Evolutionary conservation across 371 early-diverging fungal genomes (phyloP), one percentile per base, ranked within the genome.

Genomic region (Phascolomyces articulosus): DNA sequence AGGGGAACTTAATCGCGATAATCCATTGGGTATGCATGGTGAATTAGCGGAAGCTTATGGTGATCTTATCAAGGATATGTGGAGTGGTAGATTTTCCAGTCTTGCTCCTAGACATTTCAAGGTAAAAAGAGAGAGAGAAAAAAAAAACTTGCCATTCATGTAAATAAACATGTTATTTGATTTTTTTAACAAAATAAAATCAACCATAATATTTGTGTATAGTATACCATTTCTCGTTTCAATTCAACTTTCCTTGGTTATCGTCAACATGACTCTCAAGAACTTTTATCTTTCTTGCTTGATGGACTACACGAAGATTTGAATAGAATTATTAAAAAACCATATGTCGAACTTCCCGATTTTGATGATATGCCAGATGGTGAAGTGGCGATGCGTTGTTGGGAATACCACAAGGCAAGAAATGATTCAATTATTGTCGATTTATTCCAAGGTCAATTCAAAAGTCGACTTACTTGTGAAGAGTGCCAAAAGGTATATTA

Each of bases 391-490:
- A 44, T 66, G 16, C 72, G 73, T 41, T 80, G 78, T 51, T 91
- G 90, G 90, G 58, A 82, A 34, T 75, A 85, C 58, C 90, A 90
- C 69, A 79, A 80, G 47, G 80, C 85, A 16, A 79, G 90, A 51
- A 90, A 90, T 64, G 86, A 87, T 63, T 90, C 91, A 8, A 73
- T 90, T 55, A 82, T 95, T 69, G 89, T 91, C 3, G 92, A 93
- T 67, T 70, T 91, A 11, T 95, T 95, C 68, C 93, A 94, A 69
- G 94, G 93, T 1, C 90, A 93, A 69, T 90, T 90, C 69, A 92
- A 90, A 67, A 87, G 88, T 29, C 86, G 87, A 1, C 75, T 94
- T 28, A 80, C 87, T 26, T 96, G 97, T 67, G 68, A 78, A 21
- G 85, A 74, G 15, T 93, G 93, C 62, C 55, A 70, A 9, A 84